Conservation (phyloP, 208 protist species). For the Trypanosoma vivax region DNA sequence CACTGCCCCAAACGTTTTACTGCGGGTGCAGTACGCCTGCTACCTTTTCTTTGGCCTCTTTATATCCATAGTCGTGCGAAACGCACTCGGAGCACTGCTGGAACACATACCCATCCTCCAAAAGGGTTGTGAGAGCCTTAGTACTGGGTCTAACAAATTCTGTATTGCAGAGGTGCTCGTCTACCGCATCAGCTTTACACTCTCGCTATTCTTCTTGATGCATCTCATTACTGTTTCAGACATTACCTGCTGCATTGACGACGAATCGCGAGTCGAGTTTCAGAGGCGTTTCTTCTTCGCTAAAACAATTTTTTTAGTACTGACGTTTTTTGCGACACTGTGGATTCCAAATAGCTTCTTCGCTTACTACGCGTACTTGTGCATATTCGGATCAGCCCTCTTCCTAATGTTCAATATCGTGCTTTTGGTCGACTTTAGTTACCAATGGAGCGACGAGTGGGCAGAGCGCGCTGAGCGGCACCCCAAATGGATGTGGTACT, state of each 20-base stretch:
- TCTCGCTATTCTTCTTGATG: constrained; percentile 73
- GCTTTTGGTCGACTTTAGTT: constrained; percentile 92
- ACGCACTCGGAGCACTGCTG: constrained; percentile 45
- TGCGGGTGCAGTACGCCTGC: constrained; percentile 72
- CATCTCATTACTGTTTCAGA: constrained; percentile 83
- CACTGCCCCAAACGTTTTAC: constrained; percentile 47
- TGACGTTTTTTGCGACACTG: constrained; percentile 52
- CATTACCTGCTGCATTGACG: constrained; percentile 79
- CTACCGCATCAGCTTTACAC: constrained; percentile 82
- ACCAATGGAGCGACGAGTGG: constrained; percentile 91
- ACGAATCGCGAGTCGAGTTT: constrained; percentile 59
- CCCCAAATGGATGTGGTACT: constrained; percentile 84
- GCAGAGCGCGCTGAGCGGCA: constrained; percentile 73
- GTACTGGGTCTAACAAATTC: neutral
- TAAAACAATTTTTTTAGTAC: constrained; percentile 66
- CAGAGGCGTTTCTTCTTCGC: constrained; percentile 75
- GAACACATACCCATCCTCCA: constrained; percentile 42
- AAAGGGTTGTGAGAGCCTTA: constrained; percentile 47
- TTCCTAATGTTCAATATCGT: constrained; percentile 90
- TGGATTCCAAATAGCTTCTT: constrained; percentile 88
- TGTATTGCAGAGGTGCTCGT: constrained; percentile 75
- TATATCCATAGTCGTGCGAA: constrained; percentile 47
- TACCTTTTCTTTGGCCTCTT: constrained; percentile 79
- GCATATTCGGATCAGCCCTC: constrained; percentile 68
- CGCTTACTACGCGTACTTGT: constrained; percentile 68